Percentiles rank a stretch among this genome's conserved stretches.
These are phyloP conservation scores for Thalassia testudinum DNA, from an alignment of 116 monocot species.

Conservation along the genomic window DNA sequence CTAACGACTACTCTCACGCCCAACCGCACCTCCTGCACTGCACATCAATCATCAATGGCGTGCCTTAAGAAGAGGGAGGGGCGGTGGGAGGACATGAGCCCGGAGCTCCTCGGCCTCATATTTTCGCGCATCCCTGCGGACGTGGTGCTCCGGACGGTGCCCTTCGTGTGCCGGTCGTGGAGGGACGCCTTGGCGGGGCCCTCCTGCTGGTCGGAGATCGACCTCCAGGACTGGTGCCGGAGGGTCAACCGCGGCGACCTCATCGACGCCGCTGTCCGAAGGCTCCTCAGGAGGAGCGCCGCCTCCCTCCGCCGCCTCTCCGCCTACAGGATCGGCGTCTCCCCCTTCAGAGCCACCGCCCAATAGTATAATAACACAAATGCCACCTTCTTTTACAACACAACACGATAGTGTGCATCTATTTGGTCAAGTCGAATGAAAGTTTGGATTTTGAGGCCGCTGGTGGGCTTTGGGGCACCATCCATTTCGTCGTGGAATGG, in stretches of 20 bases:
- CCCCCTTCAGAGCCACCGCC: constrained; percentile 19
- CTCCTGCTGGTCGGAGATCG: constrained; percentile 33
- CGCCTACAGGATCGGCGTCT: constrained; percentile 31
- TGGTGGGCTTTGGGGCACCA: too few relatives aligned
- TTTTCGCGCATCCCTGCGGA: constrained; percentile 16
- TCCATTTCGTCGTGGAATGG: too few relatives aligned
- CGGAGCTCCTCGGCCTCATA: constrained; percentile 7
- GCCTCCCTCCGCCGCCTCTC: constrained; percentile 26
- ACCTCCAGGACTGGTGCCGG: constrained; percentile 44
- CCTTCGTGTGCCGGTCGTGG: constrained; percentile 63
- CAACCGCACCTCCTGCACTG: too few relatives aligned
- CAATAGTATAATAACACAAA: neutral
- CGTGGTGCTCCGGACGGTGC: constrained; percentile 23
- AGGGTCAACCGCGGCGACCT: constrained; percentile 15
- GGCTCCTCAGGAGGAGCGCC: constrained; percentile 17
- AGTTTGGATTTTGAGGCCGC: too few relatives aligned
- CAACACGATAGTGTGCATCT: too few relatives aligned
- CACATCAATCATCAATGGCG: too few relatives aligned
- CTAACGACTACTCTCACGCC: too few relatives aligned
- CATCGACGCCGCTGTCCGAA: constrained; percentile 29
- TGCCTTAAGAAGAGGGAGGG: too few relatives aligned
- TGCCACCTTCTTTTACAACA: too few relatives aligned
- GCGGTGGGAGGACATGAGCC: constrained; percentile 6
- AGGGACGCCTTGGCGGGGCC: constrained; percentile 19
- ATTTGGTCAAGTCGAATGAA: too few relatives aligned